These are phyloP conservation scores for Flaveria sonorensis DNA, from an alignment of 129 eudicot species.

Conservation along the genomic window DNA sequence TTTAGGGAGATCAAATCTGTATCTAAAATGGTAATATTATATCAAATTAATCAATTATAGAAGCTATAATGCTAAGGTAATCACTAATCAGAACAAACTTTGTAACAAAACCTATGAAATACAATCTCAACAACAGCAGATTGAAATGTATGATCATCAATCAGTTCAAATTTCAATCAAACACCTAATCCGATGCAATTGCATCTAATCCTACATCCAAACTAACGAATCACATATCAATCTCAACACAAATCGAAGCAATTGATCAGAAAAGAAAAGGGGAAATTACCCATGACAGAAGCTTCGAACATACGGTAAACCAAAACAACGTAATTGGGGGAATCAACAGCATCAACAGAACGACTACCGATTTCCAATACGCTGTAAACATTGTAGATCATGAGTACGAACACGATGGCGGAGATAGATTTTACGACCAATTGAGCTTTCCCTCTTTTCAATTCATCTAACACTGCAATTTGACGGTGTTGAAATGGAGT, in stretches of 20 bases:
- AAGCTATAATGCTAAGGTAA: neutral
- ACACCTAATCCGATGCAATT: neutral
- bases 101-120: neutral
- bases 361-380: constrained; percentile 32
- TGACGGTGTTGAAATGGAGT: constrained; percentile 46
- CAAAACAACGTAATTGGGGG: constrained; percentile 47
- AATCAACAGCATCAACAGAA: constrained; percentile 39
- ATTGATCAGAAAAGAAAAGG: neutral
- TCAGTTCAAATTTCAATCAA: no score
- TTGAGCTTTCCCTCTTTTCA: constrained; percentile 51
- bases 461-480: constrained; percentile 40
- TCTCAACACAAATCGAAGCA: neutral
- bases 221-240: neutral
- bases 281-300: constrained; percentile 34
- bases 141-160: no score
- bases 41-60: neutral
- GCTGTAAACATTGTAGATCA: constrained; percentile 34
- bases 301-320: constrained; percentile 33
- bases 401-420: constrained; percentile 35
- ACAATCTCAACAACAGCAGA: neutral
- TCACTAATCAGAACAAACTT: neutral
- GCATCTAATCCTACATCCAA: neutral
- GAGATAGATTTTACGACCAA: constrained; percentile 39
- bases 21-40: neutral
- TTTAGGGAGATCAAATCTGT: neutral